Evolutionary conservation across 495 filamentous ascomycete genomes (phyloP), one percentile per base, ranked within the genome.

Genomic region (Aspergillus diversus): DNA sequence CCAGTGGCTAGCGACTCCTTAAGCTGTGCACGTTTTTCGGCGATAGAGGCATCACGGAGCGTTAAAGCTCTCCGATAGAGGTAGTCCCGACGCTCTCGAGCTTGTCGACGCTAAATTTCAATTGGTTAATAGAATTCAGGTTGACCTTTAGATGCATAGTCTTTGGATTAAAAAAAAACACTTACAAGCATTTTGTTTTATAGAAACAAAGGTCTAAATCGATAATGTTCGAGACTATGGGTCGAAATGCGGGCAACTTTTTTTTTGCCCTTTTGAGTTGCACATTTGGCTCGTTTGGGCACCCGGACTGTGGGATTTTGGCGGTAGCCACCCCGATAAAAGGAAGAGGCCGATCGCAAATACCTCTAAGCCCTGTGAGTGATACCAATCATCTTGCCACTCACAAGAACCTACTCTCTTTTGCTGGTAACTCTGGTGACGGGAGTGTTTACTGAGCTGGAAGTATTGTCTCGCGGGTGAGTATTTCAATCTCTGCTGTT

Each of bases 11-110:
- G 81, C 31, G 93, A 91, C 53, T 89, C 86, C 74, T 93, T 90
- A 27, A 99, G 79, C 73, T 93, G 90, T 33, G 92, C 86, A 69
- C 95, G 84, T 75, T 96, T 97, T 76, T 96, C 90, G 57, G 90
- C 88, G 50, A 96, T 92, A 68, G 97, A 93, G 60, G 95, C 95
- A 80, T 97, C 90, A 63, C 90, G 90, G 52, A 99, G 89, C 17
- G 91, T 85, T 62, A 91, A 75, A 60, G 89, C 89, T 77, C 75
- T 80, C 57, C 95, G 90, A 74, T 97, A 97, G 69, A 99, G 90
- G 76, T 97, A 99, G 70, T 99, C 95, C 50, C 94, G 85, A 67
- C 95, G 86, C 76, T 93, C 87, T 63, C 92, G 88, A 66, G 89
- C 87, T 87, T 94, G 90, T 83, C 85, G 77, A 66, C 86, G 79